These are phyloP conservation scores for Nigrospora osmanthi DNA, from an alignment of 2,329 filamentous ascomycete genomes.

Conservation along the genomic window DNA sequence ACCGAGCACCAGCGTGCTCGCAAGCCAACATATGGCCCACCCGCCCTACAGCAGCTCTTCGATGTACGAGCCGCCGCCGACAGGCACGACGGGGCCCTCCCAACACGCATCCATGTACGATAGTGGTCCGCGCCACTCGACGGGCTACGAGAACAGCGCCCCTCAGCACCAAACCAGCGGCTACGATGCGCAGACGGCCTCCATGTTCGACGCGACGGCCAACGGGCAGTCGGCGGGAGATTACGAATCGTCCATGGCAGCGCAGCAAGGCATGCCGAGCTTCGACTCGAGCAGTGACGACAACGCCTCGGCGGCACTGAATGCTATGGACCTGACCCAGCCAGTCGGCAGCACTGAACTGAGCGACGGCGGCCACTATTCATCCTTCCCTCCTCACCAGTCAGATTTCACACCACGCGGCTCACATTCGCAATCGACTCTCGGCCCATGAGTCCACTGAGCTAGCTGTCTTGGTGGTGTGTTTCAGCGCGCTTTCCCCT, in stretches of 20 bases:
- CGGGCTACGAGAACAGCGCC: background rate
- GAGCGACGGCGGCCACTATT: background rate
- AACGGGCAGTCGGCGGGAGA: background rate
- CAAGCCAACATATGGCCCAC: background rate
- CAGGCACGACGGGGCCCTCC: background rate
- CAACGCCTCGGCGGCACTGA: background rate
- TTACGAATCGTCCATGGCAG: background rate
- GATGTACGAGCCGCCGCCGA: constrained; percentile 1
- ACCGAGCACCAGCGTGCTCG: background rate
- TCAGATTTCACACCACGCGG: background rate
- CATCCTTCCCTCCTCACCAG: background rate
- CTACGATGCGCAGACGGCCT: background rate
- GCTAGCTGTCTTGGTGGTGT: too few species aligned
- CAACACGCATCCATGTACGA: constrained; percentile 1
- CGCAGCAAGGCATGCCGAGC: background rate
- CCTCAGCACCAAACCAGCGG: background rate
- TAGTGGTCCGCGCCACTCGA: background rate
- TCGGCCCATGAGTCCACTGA: too few species aligned
- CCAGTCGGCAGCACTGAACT: background rate
- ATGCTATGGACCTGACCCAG: background rate
- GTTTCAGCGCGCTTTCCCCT: too few species aligned
- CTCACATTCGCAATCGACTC: background rate
- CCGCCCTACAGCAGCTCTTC: background rate
- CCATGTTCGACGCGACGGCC: background rate
- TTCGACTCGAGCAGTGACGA: constrained; percentile 1